Conservation (phyloP, 306 rosid genomes). For the Coriaria nepalensis region DNA sequence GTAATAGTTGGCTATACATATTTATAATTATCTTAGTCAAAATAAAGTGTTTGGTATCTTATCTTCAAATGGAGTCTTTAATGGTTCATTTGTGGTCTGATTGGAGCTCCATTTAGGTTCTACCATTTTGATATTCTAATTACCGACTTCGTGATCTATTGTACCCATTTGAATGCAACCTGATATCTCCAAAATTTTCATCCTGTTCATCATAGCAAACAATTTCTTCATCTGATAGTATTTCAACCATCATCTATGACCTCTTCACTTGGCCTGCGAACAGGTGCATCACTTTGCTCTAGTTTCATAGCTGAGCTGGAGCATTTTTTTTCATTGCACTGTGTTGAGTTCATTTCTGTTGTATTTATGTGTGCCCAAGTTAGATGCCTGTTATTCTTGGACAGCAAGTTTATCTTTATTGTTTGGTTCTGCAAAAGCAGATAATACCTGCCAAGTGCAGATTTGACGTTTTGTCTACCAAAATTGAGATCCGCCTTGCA, state of each 20-base stretch:
- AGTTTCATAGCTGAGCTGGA: too few species aligned
- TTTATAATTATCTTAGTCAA: not conserved
- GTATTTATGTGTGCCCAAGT: not conserved
- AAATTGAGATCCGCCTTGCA: slow-evolving; percentile 71
- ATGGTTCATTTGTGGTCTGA: too few species aligned
- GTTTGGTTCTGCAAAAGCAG: slow-evolving; percentile 27
- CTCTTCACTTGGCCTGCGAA: not conserved
- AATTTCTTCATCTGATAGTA: not conserved
- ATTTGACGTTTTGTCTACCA: slow-evolving; percentile 46
- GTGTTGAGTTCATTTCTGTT: not conserved
- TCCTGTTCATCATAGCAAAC: not conserved
- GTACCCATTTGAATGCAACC: too few species aligned
- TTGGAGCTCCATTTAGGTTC: too few species aligned
- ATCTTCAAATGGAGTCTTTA: too few species aligned
- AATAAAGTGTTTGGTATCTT: too few species aligned
- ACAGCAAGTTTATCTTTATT: slow-evolving; percentile 11
- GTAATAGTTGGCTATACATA: not conserved
- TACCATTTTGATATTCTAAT: too few species aligned
- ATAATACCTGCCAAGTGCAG: slow-evolving; percentile 48
- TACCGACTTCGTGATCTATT: too few species aligned
- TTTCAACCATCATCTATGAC: slow-evolving; percentile 1
- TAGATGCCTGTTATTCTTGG: slow-evolving; percentile 1
- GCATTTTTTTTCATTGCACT: not conserved
- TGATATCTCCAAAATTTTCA: not conserved
- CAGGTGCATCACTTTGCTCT: not conserved